Conservation (phyloP, 805 yeast genomes). For the Candida pseudofarinosa region DNA sequence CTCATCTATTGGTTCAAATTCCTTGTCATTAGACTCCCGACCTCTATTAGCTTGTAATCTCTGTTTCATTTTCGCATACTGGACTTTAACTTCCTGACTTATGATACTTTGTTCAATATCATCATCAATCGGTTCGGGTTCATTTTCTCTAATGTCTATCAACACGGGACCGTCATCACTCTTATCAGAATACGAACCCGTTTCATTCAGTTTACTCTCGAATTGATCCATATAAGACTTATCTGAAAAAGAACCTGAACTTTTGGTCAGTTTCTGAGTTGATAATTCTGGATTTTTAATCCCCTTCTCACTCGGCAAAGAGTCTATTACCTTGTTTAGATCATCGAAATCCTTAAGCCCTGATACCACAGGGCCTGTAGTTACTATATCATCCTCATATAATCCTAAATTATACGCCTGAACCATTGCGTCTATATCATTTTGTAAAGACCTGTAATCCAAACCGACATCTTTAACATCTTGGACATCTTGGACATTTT, state of each 20-base stretch:
- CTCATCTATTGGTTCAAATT: conserved; percentile 66
- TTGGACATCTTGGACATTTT: neutral
- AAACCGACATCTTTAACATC: conserved; percentile 7
- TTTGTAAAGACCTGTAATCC: conserved; percentile 36
- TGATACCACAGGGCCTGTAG: conserved; percentile 54
- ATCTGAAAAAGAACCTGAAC: neutral
- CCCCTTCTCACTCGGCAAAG: conserved; percentile 21
- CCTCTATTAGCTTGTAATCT: conserved; percentile 36
- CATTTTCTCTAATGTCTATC: conserved; percentile 42
- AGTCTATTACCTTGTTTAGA: conserved; percentile 46
- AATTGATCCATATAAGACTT: neutral
- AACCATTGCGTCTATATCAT: conserved; percentile 54
- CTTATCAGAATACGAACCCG: conserved; percentile 25
- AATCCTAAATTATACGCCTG: conserved; percentile 56
- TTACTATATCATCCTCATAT: conserved; percentile 56
- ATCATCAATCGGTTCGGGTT: conserved; percentile 17
- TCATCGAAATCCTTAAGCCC: conserved; percentile 50
- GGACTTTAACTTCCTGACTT: conserved; percentile 46
- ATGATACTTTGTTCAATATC: conserved; percentile 27
- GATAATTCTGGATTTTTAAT: conserved; percentile 2
- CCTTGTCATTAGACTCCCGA: conserved; percentile 34
- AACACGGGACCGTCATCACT: conserved; percentile 38
- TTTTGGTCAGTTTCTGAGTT: neutral
- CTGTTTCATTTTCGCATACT: conserved; percentile 55
- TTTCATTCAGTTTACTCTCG: conserved; percentile 13